A percentile compares a stretch with the other conserved stretches of the same genome.
These are phyloP conservation scores for Termitomyces sp. DNA, from an alignment of 768 basidiomycete genomes.

Conservation along the genomic window DNA sequence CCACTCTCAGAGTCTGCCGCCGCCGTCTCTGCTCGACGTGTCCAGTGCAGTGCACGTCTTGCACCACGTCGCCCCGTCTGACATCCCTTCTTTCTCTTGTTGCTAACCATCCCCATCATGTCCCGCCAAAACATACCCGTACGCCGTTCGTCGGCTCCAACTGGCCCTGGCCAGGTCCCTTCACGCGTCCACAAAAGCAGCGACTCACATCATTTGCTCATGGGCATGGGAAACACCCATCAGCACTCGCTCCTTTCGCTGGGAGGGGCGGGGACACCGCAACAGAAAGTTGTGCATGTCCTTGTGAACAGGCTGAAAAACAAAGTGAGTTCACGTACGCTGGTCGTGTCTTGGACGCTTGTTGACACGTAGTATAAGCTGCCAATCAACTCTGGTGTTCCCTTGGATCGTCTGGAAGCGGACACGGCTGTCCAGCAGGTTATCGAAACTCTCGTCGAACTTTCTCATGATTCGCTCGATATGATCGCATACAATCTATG, in stretches of 20 bases:
- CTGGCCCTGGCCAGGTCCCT: slow-evolving; percentile 33
- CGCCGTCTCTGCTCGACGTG: slow-evolving; percentile 15
- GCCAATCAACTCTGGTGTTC: slow-evolving; percentile 79
- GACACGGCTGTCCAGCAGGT: slow-evolving; percentile 76
- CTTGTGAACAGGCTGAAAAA: slow-evolving; percentile 78
- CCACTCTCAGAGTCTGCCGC: slow-evolving; percentile 13
- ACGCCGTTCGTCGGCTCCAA: slow-evolving; percentile 63
- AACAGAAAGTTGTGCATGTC: slow-evolving; percentile 80
- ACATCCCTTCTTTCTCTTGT: slow-evolving; percentile 3
- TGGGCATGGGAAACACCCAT: slow-evolving; percentile 19
- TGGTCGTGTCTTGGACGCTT: slow-evolving; percentile 7
- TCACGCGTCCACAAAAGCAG: slow-evolving; percentile 44
- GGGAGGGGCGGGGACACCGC: slow-evolving; percentile 50
- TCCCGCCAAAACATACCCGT: slow-evolving; percentile 37
- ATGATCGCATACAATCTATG: slow-evolving; percentile 78
- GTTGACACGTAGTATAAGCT: slow-evolving; percentile 47
- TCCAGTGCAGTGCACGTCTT: slow-evolving; percentile 11
- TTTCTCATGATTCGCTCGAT: slow-evolving; percentile 74
- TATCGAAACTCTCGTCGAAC: slow-evolving; percentile 76
- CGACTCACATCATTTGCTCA: slow-evolving; percentile 53
- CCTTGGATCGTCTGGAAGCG: slow-evolving; percentile 69
- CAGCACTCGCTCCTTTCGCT: slow-evolving; percentile 35
- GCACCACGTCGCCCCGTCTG: slow-evolving; percentile 1
- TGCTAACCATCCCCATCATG: slow-evolving; percentile 11
- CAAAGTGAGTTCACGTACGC: slow-evolving; percentile 51